Evolutionary conservation across 2,329 filamentous ascomycete species (phyloP).

Genomic region (Trichoderma lentiforme): DNA sequence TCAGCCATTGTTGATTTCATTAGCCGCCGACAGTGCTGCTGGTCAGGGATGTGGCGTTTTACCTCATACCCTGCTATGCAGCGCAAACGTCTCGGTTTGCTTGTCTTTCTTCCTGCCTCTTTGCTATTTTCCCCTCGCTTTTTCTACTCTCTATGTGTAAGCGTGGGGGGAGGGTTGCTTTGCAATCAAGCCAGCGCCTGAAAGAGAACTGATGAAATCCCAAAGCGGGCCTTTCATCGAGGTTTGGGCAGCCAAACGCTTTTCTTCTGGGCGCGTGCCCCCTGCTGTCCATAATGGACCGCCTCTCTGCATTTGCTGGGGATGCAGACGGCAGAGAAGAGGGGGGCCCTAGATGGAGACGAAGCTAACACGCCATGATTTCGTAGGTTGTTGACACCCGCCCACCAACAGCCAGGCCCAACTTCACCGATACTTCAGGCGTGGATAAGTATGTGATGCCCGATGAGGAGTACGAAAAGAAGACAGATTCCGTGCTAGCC

Average conservation of each 20-base stretch:
- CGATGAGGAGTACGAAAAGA: slow-evolving; percentile 78
- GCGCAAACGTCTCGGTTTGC: slow-evolving; percentile 21
- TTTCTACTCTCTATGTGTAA: neutral
- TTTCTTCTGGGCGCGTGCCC: slow-evolving; percentile 2
- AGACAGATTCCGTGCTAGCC: slow-evolving; percentile 82
- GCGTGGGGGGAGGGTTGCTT: neutral
- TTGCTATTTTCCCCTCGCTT: neutral
- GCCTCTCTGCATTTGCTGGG: slow-evolving; percentile 13
- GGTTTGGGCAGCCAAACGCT: slow-evolving; percentile 15
- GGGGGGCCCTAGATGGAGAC: slow-evolving; percentile 15
- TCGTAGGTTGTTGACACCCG: slow-evolving; percentile 74
- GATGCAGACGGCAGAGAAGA: slow-evolving; percentile 6
- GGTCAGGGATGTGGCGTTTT: slow-evolving; percentile 11
- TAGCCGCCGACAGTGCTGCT: slow-evolving; percentile 12
- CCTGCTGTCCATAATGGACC: neutral
- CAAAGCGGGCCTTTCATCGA: slow-evolving; percentile 7
- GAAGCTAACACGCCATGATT: slow-evolving; percentile 30
- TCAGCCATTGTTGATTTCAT: slow-evolving; percentile 31
- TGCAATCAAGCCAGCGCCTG: slow-evolving; percentile 4
- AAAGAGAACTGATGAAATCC: slow-evolving; percentile 1
- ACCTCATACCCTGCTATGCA: neutral
- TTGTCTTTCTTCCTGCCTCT: neutral
- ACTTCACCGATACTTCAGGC: slow-evolving; percentile 75
- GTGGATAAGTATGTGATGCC: slow-evolving; percentile 91
- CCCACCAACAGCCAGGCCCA: slow-evolving; percentile 68